Percentiles rank a stretch among this genome's conserved stretches.
Evolutionary conservation across 2,329 filamentous ascomycete genomes (phyloP).

Genomic region (Talaromyces sp.): DNA sequence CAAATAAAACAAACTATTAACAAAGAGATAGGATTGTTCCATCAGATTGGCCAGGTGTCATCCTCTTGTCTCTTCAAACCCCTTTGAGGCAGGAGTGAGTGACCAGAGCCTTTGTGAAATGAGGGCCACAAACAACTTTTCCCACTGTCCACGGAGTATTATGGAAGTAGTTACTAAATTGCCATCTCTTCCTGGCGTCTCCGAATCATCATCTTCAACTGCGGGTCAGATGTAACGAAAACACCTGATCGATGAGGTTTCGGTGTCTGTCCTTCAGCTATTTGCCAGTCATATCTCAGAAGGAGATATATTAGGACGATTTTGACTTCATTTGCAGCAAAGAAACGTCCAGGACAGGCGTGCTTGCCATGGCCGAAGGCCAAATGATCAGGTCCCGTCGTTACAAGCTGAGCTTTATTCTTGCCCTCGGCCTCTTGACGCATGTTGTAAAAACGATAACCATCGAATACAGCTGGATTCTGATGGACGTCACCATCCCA

Average conservation of each 20-base stretch:
- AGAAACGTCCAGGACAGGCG: conserved; percentile 33
- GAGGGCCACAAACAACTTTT: too few species aligned
- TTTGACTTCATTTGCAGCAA: conserved; percentile 27
- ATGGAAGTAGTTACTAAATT: background rate
- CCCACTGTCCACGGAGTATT: too few species aligned
- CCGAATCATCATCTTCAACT: background rate
- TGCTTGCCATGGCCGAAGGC: conserved; percentile 59
- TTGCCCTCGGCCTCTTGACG: background rate
- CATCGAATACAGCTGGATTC: conserved; percentile 45
- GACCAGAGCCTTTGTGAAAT: too few species aligned
- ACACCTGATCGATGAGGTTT: conserved; percentile 1
- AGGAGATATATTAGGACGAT: conserved; percentile 27
- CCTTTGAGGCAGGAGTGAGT: too few species aligned
- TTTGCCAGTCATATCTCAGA: conserved; percentile 27
- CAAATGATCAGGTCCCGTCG: conserved; percentile 41
- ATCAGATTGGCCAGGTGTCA: too few species aligned
- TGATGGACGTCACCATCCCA: conserved; percentile 47
- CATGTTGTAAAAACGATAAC: conserved; percentile 43
- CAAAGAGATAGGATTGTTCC: too few species aligned
- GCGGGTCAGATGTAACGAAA: background rate
- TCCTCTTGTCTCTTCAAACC: too few species aligned
- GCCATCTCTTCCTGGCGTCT: conserved; percentile 12
- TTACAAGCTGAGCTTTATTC: background rate
- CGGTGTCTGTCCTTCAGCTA: conserved; percentile 10
- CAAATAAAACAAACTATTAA: too few species aligned